Base-by-base conservation (phyloP, 2,329 filamentous ascomycete species). In the Beauveria bassiana region DNA sequence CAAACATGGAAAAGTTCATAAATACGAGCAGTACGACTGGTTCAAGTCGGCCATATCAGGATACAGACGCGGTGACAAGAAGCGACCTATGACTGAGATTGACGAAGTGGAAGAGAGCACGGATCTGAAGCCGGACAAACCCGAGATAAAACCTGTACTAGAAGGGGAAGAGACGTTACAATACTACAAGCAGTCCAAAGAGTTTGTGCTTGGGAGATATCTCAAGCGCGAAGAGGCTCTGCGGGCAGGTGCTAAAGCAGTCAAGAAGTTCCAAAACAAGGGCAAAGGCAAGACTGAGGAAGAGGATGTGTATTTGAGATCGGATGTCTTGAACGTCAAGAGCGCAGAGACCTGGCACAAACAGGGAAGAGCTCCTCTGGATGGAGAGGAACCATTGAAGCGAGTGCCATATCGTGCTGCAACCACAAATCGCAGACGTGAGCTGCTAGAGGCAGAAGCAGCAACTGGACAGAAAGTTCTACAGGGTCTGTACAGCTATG, bases 321-420 rank as follows among this genome's bases (percentile, higher is more conserved):
- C 84, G 59, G 93, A 98, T 66, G 86, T 98, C 0, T 85, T 93
- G 2, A 81, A 83, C 45, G 96, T 96, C 72, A 93, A 96, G 73
- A 96, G 91, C 31, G 89, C 90, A 1, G 95, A 99, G 72, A 96
- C 91, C 1, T 99, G 95, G 95, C 95, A 98, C 72, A 97, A 97
- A 72, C 93, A 97, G 78, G 95, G 95, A 0, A 85, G 93, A 12
- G 88, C 86, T 28, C 86, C 95, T 3, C 81, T 84, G 28, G 70
- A 79, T 0, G 91, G 90, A 3, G 86, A 89, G 66, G 76, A 85
- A 54, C 90, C 95, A 0, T 75, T 97, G 63, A 99, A 99, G 72
- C 82, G 84, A 47, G 95, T 96, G 0, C 91, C 93, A 0, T 92
- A 95, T 71, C 89, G 95, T 47, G 95, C 92, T 18, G 93, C 96